Evolutionary conservation across 768 basidiomycete species (phyloP).

Genomic region (Termitomyces sp.): DNA sequence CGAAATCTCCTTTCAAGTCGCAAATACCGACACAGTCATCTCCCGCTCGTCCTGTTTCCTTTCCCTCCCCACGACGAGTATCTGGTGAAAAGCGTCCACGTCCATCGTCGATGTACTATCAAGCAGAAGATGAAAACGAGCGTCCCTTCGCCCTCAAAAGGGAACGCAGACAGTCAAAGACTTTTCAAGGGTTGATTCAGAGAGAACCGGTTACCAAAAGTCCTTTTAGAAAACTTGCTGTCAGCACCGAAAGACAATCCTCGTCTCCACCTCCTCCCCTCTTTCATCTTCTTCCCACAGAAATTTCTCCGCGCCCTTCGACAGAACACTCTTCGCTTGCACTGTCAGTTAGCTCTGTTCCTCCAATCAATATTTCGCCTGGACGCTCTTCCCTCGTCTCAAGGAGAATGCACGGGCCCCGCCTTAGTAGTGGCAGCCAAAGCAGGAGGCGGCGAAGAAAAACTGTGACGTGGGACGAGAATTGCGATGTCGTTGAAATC

Average conservation of each 20-base stretch:
- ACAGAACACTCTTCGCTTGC: slow-evolving; percentile 10
- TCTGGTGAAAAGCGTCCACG: slow-evolving; percentile 79
- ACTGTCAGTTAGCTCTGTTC: slow-evolving; percentile 23
- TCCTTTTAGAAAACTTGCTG: slow-evolving; percentile 52
- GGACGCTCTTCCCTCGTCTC: slow-evolving; percentile 66
- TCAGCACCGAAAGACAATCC: slow-evolving; percentile 20
- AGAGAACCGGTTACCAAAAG: slow-evolving; percentile 80
- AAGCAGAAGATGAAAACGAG: slow-evolving; percentile 65
- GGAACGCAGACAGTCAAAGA: slow-evolving; percentile 70
- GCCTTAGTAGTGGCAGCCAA: slow-evolving; percentile 41
- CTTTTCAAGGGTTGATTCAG: slow-evolving; percentile 66
- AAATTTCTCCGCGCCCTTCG: slow-evolving; percentile 4
- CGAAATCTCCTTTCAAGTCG: slow-evolving; percentile 82
- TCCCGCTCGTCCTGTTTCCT: slow-evolving; percentile 24
- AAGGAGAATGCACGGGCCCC: slow-evolving; percentile 72
- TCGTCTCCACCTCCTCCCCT: not conserved
- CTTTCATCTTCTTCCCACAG: slow-evolving; percentile 1
- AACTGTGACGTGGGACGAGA: slow-evolving; percentile 75
- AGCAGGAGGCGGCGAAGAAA: slow-evolving; percentile 54
- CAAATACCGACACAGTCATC: slow-evolving; percentile 51
- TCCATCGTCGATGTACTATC: slow-evolving; percentile 64
- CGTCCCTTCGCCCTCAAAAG: slow-evolving; percentile 65
- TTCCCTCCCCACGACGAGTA: slow-evolving; percentile 42
- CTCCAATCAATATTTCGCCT: slow-evolving; percentile 37
- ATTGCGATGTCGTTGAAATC: slow-evolving; percentile 80